These are phyloP conservation scores for Botrytis byssoidea DNA, from an alignment of 2,329 filamentous ascomycete genomes.

Conservation along the genomic window DNA sequence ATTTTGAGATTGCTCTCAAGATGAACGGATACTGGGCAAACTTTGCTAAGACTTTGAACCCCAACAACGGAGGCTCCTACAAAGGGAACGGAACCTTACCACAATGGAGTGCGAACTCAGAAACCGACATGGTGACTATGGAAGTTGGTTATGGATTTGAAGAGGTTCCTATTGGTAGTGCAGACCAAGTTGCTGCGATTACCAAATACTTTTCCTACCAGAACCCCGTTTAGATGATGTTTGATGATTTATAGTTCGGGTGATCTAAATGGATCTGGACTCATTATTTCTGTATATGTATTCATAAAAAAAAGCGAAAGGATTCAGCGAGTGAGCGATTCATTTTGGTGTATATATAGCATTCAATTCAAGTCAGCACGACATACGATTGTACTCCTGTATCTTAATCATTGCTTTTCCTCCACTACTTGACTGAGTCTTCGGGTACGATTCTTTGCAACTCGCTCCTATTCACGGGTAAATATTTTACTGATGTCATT, in stretches of 20 bases:
- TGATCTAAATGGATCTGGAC: background rate
- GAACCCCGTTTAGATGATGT: background rate
- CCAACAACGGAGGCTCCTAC: constrained; percentile 47
- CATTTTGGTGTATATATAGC: background rate
- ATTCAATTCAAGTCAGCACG: background rate
- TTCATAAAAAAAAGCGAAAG: background rate
- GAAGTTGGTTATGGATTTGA: constrained; percentile 11
- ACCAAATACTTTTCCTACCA: constrained; percentile 1
- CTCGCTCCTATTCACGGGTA: background rate
- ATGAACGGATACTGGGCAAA: constrained; percentile 70
- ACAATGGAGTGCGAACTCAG: background rate
- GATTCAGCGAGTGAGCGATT: background rate
- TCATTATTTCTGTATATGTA: background rate
- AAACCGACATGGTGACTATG: background rate
- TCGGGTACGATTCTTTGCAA: fast-evolving
- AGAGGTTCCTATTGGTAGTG: background rate
- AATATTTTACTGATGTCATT: too few relatives aligned
- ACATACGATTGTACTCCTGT: background rate
- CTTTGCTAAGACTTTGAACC: constrained; percentile 65
- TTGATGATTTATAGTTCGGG: background rate
- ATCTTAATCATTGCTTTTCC: background rate
- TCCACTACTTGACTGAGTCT: background rate
- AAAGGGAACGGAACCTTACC: constrained; percentile 13
- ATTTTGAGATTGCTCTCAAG: constrained; percentile 34
- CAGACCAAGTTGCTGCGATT: constrained; percentile 1